A percentile compares a stretch with the other conserved stretches of the same genome.
Conservation (phyloP, 129 eudicot species). For the Chrysanthemum lavandulifolium region DNA sequence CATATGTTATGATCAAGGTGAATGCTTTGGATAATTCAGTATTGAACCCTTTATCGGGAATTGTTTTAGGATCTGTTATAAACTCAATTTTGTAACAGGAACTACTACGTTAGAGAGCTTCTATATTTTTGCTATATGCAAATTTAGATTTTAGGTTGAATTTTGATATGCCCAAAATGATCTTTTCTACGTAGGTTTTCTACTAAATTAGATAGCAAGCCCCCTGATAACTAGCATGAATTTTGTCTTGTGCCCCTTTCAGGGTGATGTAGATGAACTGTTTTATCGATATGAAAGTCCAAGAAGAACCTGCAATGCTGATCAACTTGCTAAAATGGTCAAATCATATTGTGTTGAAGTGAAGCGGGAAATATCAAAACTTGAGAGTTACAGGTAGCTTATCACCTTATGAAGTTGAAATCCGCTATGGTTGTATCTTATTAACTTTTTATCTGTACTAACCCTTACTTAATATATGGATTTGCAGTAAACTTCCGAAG, state of each 20-base stretch:
- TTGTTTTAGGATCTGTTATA: not conserved
- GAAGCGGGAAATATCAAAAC: constrained; percentile 25
- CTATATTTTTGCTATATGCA: not conserved
- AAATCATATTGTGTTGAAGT: constrained; percentile 20
- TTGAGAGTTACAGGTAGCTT: constrained; percentile 17
- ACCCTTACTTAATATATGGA: constrained; percentile 1
- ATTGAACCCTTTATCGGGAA: not conserved
- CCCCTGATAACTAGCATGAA: not conserved
- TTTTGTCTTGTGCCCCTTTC: not conserved
- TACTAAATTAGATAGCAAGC: no score
- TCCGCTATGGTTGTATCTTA: not conserved
- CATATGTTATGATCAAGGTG: not conserved
- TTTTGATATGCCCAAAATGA: no score
- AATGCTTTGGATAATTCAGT: constrained; percentile 2
- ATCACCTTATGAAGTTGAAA: not conserved
- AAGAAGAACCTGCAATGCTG: not conserved
- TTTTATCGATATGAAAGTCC: constrained; percentile 9
- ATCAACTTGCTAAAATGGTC: constrained; percentile 15
- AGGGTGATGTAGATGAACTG: constrained; percentile 10
- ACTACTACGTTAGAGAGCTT: not conserved
- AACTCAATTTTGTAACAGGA: no score
- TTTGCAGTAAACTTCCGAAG: constrained; percentile 25
- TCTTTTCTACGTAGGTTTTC: no score
- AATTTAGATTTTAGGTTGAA: not conserved
- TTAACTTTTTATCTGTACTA: constrained; percentile 3